Conservation (phyloP, 768 basidiomycete genomes). For the Agaricus subrufescens region DNA sequence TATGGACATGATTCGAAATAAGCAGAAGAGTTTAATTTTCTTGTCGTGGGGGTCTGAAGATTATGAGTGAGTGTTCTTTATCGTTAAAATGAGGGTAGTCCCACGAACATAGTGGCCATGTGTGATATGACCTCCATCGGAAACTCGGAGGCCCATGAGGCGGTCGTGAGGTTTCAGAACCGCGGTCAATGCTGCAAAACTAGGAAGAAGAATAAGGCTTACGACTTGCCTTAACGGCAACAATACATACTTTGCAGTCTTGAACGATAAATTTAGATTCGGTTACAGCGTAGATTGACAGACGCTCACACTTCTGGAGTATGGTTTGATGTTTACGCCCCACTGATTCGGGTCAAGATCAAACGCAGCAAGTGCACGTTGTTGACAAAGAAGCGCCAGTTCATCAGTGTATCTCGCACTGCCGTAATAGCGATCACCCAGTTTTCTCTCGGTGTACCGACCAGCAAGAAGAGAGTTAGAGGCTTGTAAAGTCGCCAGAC, state of each 20-base stretch:
- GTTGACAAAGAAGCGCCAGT: constrained; percentile 89
- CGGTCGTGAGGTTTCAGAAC: constrained; percentile 96
- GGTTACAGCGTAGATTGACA: neutral
- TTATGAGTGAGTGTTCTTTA: neutral
- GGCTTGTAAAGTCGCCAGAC: constrained; percentile 92
- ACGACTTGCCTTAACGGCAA: constrained; percentile 6
- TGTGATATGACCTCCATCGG: constrained; percentile 95
- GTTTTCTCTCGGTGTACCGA: constrained; percentile 99
- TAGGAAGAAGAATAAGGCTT: constrained; percentile 25
- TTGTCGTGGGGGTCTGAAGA: constrained; percentile 72
- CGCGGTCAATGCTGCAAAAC: constrained; percentile 95
- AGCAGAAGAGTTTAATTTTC: constrained; percentile 99
- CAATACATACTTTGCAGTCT: constrained; percentile 81
- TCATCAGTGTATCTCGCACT: constrained; percentile 98
- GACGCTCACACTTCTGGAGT: constrained; percentile 79
- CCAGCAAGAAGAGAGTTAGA: constrained; percentile 98
- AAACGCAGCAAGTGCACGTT: constrained; percentile 95
- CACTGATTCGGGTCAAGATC: constrained; percentile 88
- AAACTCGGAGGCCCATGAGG: constrained; percentile 97
- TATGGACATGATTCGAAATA: constrained; percentile 99
- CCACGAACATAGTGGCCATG: constrained; percentile 89
- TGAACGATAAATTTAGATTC: neutral
- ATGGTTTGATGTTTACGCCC: constrained; percentile 99
- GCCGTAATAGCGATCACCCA: constrained; percentile 91
- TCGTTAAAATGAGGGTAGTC: neutral